phyloP scores from a whole-genome alignment of 345 rosid species.

The Atalantia buxifolia region DNA sequence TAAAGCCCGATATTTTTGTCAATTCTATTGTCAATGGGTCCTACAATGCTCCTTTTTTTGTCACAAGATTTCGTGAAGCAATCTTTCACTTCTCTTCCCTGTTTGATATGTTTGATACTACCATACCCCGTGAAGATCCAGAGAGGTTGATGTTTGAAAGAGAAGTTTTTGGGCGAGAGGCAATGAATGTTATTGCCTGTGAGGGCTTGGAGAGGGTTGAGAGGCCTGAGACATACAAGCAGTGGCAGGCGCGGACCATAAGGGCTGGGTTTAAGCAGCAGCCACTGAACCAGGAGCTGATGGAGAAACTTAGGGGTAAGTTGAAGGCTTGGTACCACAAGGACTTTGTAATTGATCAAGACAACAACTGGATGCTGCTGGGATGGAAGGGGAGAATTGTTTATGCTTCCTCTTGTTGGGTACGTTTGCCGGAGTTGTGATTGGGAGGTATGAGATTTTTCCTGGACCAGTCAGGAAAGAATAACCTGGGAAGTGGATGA shows the following conservation, averaged over 20 bases:
- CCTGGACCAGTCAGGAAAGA: background rate
- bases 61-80: slow-evolving; percentile 75
- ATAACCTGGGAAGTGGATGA: background rate
- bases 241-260: slow-evolving; percentile 57
- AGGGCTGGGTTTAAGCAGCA: slow-evolving; percentile 70
- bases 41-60: slow-evolving; percentile 73
- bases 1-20: slow-evolving; percentile 58
- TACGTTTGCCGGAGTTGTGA: slow-evolving; percentile 30
- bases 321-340: slow-evolving; percentile 54
- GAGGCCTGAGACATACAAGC: slow-evolving; percentile 85
- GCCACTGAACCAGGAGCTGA: slow-evolving; percentile 40
- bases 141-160: slow-evolving; percentile 56
- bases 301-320: slow-evolving; percentile 32
- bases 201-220: slow-evolving; percentile 74
- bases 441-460: slow-evolving; percentile 1
- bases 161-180: slow-evolving; percentile 62
- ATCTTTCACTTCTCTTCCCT: slow-evolving; percentile 64
- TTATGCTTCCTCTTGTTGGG: slow-evolving; percentile 65
- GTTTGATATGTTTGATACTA: slow-evolving; percentile 62
- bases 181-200: slow-evolving; percentile 67
- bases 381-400: slow-evolving; percentile 92
- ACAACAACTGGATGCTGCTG: slow-evolving; percentile 67
- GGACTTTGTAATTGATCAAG: slow-evolving; percentile 65
- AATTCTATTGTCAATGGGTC: slow-evolving; percentile 51
- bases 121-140: slow-evolving; percentile 39